These are phyloP conservation scores for Adiantum capillusveneris DNA, from an alignment of 75 land plant genomes.

Conservation along the genomic window DNA sequence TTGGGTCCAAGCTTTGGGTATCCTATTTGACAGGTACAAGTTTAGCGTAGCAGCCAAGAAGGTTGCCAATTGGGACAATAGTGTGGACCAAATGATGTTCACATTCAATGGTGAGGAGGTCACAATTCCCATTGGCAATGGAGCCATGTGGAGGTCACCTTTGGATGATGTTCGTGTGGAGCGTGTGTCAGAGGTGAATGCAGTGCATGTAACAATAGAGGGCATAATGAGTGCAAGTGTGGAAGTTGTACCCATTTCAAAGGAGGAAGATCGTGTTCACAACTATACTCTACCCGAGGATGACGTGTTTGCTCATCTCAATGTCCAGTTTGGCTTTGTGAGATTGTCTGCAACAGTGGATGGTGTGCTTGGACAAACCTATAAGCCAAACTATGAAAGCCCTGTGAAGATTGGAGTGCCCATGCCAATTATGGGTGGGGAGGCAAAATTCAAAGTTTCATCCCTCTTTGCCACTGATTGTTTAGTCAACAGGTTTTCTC, in stretches of 20 bases:
- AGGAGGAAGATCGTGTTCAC: slow-evolving; percentile 42
- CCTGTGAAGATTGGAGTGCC: slow-evolving; percentile 40
- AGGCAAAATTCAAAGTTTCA: slow-evolving; percentile 30
- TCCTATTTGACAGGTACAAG: slow-evolving; percentile 40
- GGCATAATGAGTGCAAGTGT: slow-evolving; percentile 33
- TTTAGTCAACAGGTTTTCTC: neutral
- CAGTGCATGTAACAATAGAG: slow-evolving; percentile 30
- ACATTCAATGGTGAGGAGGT: slow-evolving; percentile 38
- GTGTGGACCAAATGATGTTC: slow-evolving; percentile 36
- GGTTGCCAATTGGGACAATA: slow-evolving; percentile 28
- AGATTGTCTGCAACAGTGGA: slow-evolving; percentile 31
- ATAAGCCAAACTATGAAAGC: slow-evolving; percentile 32
- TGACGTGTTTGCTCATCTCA: slow-evolving; percentile 65
- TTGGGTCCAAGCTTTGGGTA: slow-evolving; percentile 57
- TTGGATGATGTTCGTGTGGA: slow-evolving; percentile 32
- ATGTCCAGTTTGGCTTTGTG: slow-evolving; percentile 52
- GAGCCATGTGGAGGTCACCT: slow-evolving; percentile 22
- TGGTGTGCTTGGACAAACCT: slow-evolving; percentile 49
- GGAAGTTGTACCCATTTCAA: slow-evolving; percentile 37
- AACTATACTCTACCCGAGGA: slow-evolving; percentile 43
- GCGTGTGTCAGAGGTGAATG: slow-evolving; percentile 40
- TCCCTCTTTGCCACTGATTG: slow-evolving; percentile 46
- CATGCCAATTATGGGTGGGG: slow-evolving; percentile 48
- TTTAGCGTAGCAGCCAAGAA: slow-evolving; percentile 21
- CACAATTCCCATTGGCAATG: slow-evolving; percentile 10